These are phyloP conservation scores for Cladosporium sp. DNA, from an alignment of 2,329 filamentous ascomycete genomes.

Conservation along the genomic window DNA sequence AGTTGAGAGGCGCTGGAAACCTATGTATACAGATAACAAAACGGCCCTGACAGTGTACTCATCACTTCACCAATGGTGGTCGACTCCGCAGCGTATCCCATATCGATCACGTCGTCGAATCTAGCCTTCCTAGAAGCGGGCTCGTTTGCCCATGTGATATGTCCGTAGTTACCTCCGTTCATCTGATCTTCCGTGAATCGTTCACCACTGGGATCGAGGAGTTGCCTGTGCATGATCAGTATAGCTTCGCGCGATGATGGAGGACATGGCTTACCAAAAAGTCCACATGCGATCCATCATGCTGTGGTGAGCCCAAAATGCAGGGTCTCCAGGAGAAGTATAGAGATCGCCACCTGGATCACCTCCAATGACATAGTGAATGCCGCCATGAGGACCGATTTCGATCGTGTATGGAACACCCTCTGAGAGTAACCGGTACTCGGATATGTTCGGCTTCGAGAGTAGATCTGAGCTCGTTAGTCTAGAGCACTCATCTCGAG, in stretches of 20 bases:
- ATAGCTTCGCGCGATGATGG: not conserved
- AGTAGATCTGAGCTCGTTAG: not conserved
- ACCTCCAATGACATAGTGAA: slow-evolving; percentile 34
- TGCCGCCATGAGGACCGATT: not conserved
- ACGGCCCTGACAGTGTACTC: not conserved
- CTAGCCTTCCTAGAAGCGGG: not conserved
- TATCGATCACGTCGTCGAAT: not conserved
- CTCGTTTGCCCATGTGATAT: slow-evolving; percentile 2
- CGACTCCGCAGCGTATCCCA: slow-evolving; percentile 2
- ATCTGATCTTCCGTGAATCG: not conserved
- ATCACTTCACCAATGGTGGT: slow-evolving; percentile 1
- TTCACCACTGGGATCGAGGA: slow-evolving; percentile 25
- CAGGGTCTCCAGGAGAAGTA: slow-evolving; percentile 40
- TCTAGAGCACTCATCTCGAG: not conserved
- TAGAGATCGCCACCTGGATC: slow-evolving; percentile 40
- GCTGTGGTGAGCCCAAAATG: slow-evolving; percentile 44
- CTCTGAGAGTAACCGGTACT: not conserved
- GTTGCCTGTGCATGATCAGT: slow-evolving; percentile 38
- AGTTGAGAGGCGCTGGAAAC: too few relatives aligned
- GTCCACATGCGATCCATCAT: slow-evolving; percentile 38
- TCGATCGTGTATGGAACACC: slow-evolving; percentile 1
- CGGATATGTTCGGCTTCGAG: not conserved
- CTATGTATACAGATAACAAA: slow-evolving; percentile 3
- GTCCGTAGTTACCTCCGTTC: not conserved
- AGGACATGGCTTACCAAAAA: not conserved